Evolutionary conservation across 495 filamentous ascomycete species (phyloP), one percentile per base, ranked within the genome.

Genomic region (Xylaria longipes): DNA sequence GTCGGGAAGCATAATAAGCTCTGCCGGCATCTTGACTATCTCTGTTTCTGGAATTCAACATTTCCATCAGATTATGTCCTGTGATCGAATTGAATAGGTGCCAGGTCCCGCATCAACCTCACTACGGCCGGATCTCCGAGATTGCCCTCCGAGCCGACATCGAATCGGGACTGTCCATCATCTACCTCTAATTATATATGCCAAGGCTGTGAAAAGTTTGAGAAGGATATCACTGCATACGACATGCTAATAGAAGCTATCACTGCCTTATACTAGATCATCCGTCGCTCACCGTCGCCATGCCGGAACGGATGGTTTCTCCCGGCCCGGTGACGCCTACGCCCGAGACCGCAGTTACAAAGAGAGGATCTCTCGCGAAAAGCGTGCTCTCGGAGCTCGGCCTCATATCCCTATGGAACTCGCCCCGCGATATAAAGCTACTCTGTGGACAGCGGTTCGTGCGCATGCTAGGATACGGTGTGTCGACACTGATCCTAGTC

Each of bases 361-460:
- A 43, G 12, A 62, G 15, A 7, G 14, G 14, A 0, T 60, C 57
- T n/a, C 35, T 65, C 29, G 27, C 8, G 22, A 45, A 48, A 20
- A 45, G 62, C 9, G 41, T 65, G 25, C 62, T 65, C 39, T 65
- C 41, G 17, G 74, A 76, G 56, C 39, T 64, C 8, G 83, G 82
- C 43, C 79, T 92, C 45, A 74, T 73, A 52, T 84, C 89, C 25
- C 73, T 91, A 45, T 76, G 83, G 65, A 60, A 77, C 22, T 84
- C 85, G 8, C 77, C 84, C n/a, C 76, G 71, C 20, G 93, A 97
- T 74, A 88, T 91, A 52, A 91, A 93, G 76, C 83, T 95, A 0
- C 87, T 96, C 64, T 90, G 90, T 75, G 80, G 90, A 27, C 88
- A 92, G 77, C 91, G 93, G 2, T 91, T 93, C 77, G 85, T 94